Evolutionary conservation across 2,329 filamentous ascomycete genomes (phyloP), one percentile per base, ranked within the genome.

Genomic region (Seiridium cupressi): DNA sequence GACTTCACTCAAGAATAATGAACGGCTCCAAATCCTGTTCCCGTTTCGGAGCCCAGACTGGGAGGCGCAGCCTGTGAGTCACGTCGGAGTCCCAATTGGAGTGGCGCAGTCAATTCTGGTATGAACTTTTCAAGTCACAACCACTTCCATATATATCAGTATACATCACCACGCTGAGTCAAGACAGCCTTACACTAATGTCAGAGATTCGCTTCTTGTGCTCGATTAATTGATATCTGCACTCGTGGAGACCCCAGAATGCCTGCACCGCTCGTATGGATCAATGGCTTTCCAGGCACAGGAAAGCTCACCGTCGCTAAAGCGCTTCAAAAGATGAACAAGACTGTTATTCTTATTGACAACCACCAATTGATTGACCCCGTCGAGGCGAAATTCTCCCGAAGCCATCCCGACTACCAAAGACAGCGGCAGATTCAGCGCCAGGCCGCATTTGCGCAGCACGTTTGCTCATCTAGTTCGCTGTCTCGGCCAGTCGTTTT

Each of bases 291-390:
- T 35, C 51, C 51, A 7, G 51, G 32, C 32, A 38, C 51, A 11
- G 51, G 51, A 5, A 54, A 54, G 32, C 35, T 54, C 32, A 40
- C 36, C 11, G 35, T 54, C 51, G 51, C 51, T 3, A 18, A 7
- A 38, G 51, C 13, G 10, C 34, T 54, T 13, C 10, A 40, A 26
- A 26, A 40, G 26, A n/a, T 40, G 34, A n/a, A 54, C 18, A 3
- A 40, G 51, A n/a, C 32, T 11, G n/a, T 54, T 4, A 7, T 54
- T 40, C 36, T 54, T 7, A 54, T 54, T 40, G 51, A 54, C 34
- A 54, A 54, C 18, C 51, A 54, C 5, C 36, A 54, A 54, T 40
- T 54, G 11, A 54, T 54, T 7, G 51, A 54, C 51, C 47, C 47
- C 0, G 31, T 49, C 3, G 51, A 38, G 51, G 35, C 18, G 5